These are phyloP conservation scores for Aspergillus jensenii DNA, from an alignment of 2,329 filamentous ascomycete species.

Conservation along the genomic window DNA sequence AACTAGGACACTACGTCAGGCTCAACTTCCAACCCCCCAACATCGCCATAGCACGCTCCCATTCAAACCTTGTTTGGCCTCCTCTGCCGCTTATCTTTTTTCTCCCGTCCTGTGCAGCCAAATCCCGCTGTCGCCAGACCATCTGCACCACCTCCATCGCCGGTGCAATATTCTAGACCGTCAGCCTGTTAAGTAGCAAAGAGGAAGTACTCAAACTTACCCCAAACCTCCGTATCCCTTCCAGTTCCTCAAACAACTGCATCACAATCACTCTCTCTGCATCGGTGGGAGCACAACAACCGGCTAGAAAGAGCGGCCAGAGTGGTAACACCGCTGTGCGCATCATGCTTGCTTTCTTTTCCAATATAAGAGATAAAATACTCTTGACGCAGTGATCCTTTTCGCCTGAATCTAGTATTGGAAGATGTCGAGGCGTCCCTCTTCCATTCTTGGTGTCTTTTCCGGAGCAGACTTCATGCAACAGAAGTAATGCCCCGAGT, in stretches of 20 bases:
- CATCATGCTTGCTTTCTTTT: slow-evolving; percentile 14
- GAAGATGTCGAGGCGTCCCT: too few relatives aligned
- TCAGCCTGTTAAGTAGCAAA: too few relatives aligned
- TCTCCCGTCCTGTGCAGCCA: slow-evolving; percentile 21
- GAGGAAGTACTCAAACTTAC: slow-evolving; percentile 5
- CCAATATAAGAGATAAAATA: background rate
- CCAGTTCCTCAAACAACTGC: slow-evolving; percentile 22
- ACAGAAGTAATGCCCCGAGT: background rate
- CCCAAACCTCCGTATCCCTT: slow-evolving; percentile 24
- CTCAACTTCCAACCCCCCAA: slow-evolving; percentile 27
- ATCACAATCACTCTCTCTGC: slow-evolving; percentile 23
- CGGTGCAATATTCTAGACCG: slow-evolving; percentile 23
- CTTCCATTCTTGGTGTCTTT: too few relatives aligned
- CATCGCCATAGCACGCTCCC: slow-evolving; percentile 26
- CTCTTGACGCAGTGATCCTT: background rate
- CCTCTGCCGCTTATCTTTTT: slow-evolving; percentile 2
- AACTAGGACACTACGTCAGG: slow-evolving; percentile 12
- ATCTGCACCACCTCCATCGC: slow-evolving; percentile 28
- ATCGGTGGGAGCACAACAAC: slow-evolving; percentile 24
- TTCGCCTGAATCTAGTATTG: too few relatives aligned
- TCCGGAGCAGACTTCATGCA: background rate
- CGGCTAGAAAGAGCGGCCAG: slow-evolving; percentile 29
- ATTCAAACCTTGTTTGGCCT: slow-evolving; percentile 17
- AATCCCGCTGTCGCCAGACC: slow-evolving; percentile 29
- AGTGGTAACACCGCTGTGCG: slow-evolving; percentile 25